Evolutionary conservation across 2,329 filamentous ascomycete genomes (phyloP), one percentile per base, ranked within the genome.

Genomic region (Pseudophaeomoniella oleicola): DNA sequence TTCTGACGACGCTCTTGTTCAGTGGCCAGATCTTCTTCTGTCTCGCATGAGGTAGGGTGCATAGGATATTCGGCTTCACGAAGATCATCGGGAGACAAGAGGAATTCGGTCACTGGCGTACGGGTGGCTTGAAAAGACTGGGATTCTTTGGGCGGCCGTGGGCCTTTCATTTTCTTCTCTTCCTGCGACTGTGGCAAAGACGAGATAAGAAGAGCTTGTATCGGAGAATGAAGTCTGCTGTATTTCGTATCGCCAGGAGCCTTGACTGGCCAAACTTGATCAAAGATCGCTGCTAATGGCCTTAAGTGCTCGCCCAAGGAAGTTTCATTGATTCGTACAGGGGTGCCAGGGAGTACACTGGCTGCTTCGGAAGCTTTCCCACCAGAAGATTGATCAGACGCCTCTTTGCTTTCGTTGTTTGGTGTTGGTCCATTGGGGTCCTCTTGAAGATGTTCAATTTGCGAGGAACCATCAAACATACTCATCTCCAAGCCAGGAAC

Each of bases 401-500:
- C 47, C 35, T 49, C 39, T 10, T 46, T 44, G 10, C 45, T 42
- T 18, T 40, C 45, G 38, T 42, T 47, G 15, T 40, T 44, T 13
- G 19, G 29, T 16, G 32, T 42, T 13, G 22, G 29, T 19, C 27
- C 30, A 29, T 30, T 17, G 34, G 37, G 5, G 27, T 16, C 4
- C 42, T 39, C 16, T 33, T 37, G 5, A 35, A 17, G 5, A 36
- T 27, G 13, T 41, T 19, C 3, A 60, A 52, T 31, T 66, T 63
- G 19, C 19, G 54, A 41, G 16, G 61, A 43, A 22, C 72, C 68
- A 54, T 81, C 74, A 60, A 96, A 93, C 81, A 96, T 90, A 43
- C 76, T 81, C 50, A 84, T 73, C 53, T 96, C 88, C 16, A 98
- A 62, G 0, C 90, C 90, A 9, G 90, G 90, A 9, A 94, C 77